Evolutionary conservation across 2,329 filamentous ascomycete genomes (phyloP), one percentile per base, ranked within the genome.

Genomic region (Emergomyces orientalis): DNA sequence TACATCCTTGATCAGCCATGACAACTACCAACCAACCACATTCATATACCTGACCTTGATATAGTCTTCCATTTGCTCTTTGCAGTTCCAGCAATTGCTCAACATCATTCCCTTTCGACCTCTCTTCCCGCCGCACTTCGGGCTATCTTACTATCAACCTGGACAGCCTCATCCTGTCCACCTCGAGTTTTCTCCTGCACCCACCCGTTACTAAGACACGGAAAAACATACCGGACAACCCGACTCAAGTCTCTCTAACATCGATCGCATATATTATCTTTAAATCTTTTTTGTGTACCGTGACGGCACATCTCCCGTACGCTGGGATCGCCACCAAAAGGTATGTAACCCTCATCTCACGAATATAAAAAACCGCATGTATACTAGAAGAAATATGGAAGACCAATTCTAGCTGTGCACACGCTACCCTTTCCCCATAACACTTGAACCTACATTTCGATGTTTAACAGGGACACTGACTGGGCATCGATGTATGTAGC

Each of bases 1-100:
- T 65, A 65, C 67, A 65, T 45, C 62, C 47, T 64, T 63, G 68
- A 65, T 63, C 66, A 43, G 45, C 61, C 41, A 62, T 64, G 66
- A 63, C 32, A 32, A 56, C 27, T 37, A 45, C 47, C 34, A 56
- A 34, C 37, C 49, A 41, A 13, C 37, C n/a, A 32, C 51, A 54
- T 34, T 43, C 22, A 13, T 9, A 57, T 45, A 62, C 39, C 49
- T 56, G 34, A 61, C 45, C 17, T 9, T 61, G 45, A 59, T 34
- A 47, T 22, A 59, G 39, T 19, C 41, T 47, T n/a, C 27, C 22
- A 19, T 8, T 32, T 25, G 25, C 14, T 52, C 34, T 39, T 14
- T 51, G 25, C 49, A 51, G 39, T 49, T 63, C 62, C 45, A 47
- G 37, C 62, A 32, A 45, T 58, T 57, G 37, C 55, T 17, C 27